Base-by-base conservation (phyloP, 164 flowering plant species). In the Nelumbo lutea region DNA sequence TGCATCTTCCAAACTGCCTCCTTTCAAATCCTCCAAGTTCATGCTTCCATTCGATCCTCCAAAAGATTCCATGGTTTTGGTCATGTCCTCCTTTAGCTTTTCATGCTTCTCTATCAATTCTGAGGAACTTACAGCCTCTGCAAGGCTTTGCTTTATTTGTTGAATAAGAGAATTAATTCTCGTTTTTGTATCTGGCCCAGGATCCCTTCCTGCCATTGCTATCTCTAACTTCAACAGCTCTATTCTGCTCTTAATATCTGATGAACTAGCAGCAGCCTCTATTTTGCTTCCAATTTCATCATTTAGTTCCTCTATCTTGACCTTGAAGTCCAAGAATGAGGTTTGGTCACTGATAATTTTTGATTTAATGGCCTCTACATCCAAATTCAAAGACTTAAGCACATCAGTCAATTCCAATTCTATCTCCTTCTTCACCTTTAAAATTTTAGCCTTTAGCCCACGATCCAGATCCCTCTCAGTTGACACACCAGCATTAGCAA, bases 141-240 rank as follows among this genome's bases (percentile, higher is more conserved):
- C 84, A 67, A 90, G 78, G 59, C 66, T 81, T 70, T 81, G 79
- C 80, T 78, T 88, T 55, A 90, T 84, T 73, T 86, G 77, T 66
- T 80, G 79, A 73, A 73, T 75, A 62, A 88, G 74, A 69, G 82
- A 80, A 62, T 79, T 81, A 66, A 93, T 88, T 77, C 84, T 91
- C 39, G 73, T 71, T 72, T 77, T 82, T 9, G 81, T 45, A 38
- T 79, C 87, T 42, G 61, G 51, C 73, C 81, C 79, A 60, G 91
- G 87, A 53, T 75, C 67, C 68, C 80, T 78, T 61, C 86, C 93
- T 14, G 87, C 83, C 79, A 76, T 86, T 5, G 71, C 81, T 46
- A 79, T 65, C 78, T 85, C 90, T 48, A 72, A 56, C 75, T 83
- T 85, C 75, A 94, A 78, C 75, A 76, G 43, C 68, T 86, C 89